Conservation (phyloP, 176 grass and related monocot species). For the Oryza glumipatula region DNA sequence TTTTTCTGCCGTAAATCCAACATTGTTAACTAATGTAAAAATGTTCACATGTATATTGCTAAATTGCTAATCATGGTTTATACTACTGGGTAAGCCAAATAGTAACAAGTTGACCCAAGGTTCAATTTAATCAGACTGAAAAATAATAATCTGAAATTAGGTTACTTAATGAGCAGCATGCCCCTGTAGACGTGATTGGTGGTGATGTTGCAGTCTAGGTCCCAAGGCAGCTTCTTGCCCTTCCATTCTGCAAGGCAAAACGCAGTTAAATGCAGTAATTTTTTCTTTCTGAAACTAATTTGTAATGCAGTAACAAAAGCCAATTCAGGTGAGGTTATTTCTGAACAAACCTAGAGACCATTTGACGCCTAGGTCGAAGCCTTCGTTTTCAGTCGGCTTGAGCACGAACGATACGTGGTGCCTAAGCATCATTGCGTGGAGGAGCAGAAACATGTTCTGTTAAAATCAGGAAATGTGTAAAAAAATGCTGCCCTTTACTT, state of each 20-base stretch:
- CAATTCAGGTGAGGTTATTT: too few species aligned
- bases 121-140: background rate
- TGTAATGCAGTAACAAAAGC: background rate
- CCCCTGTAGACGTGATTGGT: constrained; percentile 65
- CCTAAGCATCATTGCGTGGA: constrained; percentile 52
- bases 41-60: too few species aligned
- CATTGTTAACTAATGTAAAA: background rate
- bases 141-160: background rate
- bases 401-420: constrained; percentile 65
- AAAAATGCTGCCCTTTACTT: constrained; percentile 6
- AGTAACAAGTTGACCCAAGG: background rate
- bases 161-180: constrained; percentile 57
- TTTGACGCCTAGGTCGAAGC: constrained; percentile 64
- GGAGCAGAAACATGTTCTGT: constrained; percentile 49
- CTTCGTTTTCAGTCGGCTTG: constrained; percentile 49
- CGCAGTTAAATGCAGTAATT: background rate
- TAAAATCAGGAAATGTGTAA: background rate
- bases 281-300: too few species aligned
- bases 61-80: background rate
- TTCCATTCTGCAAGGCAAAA: constrained; percentile 58
- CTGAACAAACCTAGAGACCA: constrained; percentile 54
- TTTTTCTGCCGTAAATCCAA: background rate
- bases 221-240: constrained; percentile 56
- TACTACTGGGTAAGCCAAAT: background rate
- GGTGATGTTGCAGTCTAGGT: constrained; percentile 54